These are phyloP conservation scores for Xylariaceae sp. DNA, from an alignment of 2,329 filamentous ascomycete genomes.

Conservation along the genomic window DNA sequence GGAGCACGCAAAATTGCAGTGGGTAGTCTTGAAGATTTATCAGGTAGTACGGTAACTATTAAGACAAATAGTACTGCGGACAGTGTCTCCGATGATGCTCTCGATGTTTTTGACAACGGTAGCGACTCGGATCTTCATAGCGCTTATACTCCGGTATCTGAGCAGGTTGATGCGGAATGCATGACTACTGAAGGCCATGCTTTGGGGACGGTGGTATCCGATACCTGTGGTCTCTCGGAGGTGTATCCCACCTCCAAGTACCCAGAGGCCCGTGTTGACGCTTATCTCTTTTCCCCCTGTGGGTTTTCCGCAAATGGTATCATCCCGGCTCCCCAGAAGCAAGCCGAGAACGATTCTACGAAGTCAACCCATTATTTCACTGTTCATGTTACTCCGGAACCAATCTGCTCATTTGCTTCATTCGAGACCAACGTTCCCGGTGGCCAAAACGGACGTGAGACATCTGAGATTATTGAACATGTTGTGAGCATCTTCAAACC, in stretches of 20 bases:
- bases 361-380: slow-evolving; percentile 89
- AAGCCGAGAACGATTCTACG: slow-evolving; percentile 49
- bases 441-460: slow-evolving; percentile 84
- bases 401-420: slow-evolving; percentile 94
- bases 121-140: slow-evolving; percentile 58
- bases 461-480: slow-evolving; percentile 88
- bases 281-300: slow-evolving; percentile 95
- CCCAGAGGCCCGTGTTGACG: slow-evolving; percentile 90
- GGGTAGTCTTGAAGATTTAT: slow-evolving; percentile 64
- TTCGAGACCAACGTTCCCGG: slow-evolving; percentile 98
- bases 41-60: slow-evolving; percentile 50
- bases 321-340: slow-evolving; percentile 73
- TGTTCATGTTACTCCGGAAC: slow-evolving; percentile 96
- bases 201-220: slow-evolving; percentile 88
- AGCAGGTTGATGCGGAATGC: slow-evolving; percentile 69
- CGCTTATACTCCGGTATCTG: slow-evolving; percentile 61
- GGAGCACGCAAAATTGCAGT: slow-evolving; percentile 66
- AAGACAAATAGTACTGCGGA: slow-evolving; percentile 49
- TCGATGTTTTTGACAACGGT: slow-evolving; percentile 83
- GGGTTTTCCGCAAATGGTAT: slow-evolving; percentile 98
- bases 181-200: slow-evolving; percentile 92
- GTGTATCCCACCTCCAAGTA: slow-evolving; percentile 88
- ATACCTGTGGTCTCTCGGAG: slow-evolving; percentile 84
- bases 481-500: slow-evolving; percentile 96
- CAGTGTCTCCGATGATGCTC: slow-evolving; percentile 59